These are phyloP conservation scores for Paraconiothyrium brasiliense DNA, from an alignment of 2,329 filamentous ascomycete species.

Conservation along the genomic window DNA sequence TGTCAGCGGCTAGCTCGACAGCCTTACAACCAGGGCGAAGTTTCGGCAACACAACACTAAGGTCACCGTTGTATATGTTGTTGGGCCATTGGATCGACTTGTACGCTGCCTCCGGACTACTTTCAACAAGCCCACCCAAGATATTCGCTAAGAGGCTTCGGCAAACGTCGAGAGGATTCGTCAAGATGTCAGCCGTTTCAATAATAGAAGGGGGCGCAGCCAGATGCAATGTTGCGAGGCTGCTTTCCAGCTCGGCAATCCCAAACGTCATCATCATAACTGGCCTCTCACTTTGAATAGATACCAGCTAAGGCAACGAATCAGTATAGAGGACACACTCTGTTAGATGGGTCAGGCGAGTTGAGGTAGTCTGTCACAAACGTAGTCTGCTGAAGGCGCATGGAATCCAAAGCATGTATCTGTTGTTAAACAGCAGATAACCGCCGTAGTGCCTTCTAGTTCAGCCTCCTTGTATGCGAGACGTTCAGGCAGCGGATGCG, in stretches of 20 bases:
- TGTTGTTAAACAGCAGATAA: not conserved
- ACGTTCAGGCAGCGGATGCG: not conserved
- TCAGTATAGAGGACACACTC: not conserved
- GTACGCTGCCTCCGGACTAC: constrained; percentile 30
- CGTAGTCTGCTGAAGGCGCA: not conserved
- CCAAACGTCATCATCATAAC: not conserved
- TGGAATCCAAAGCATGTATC: not conserved
- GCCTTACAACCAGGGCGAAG: constrained; percentile 36
- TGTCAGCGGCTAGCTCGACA: constrained; percentile 24
- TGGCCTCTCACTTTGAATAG: too few relatives aligned
- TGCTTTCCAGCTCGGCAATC: not conserved
- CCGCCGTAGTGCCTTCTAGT: not conserved
- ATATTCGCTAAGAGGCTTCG: constrained; percentile 36
- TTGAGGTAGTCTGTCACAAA: not conserved
- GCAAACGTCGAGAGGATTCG: constrained; percentile 39
- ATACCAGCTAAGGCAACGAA: not conserved
- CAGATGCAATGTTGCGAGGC: not conserved
- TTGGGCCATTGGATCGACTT: constrained; percentile 42
- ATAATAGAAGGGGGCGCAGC: constrained; percentile 9
- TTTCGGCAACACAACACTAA: constrained; percentile 38
- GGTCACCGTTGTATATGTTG: constrained; percentile 42
- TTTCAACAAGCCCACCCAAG: constrained; percentile 25
- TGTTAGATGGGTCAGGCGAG: too few relatives aligned
- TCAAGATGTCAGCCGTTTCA: constrained; percentile 20
- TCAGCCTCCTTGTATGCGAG: not conserved